phyloP scores from a whole-genome alignment of 306 rosid species.

The Acacia confusa region DNA sequence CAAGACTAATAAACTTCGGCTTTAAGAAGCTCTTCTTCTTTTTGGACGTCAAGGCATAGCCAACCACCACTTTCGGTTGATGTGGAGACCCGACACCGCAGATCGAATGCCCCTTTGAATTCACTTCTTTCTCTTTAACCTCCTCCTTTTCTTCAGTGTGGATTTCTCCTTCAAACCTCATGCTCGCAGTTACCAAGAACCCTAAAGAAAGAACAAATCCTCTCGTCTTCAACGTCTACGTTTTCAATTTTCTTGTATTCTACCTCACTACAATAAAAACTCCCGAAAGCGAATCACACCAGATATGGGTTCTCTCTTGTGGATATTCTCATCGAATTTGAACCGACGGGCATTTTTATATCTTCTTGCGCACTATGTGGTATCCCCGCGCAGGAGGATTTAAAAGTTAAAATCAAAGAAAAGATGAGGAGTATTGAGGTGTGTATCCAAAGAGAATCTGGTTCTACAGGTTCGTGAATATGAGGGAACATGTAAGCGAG shows the following conservation, averaged over 20 bases:
- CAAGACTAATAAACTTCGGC: conserved; percentile 41
- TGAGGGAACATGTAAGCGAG: background rate
- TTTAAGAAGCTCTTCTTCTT: conserved; percentile 51
- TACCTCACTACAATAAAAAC: background rate
- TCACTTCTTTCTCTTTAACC: conserved; percentile 5
- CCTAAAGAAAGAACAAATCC: conserved; percentile 28
- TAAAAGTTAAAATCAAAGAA: background rate
- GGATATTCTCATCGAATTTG: background rate
- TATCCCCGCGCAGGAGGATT: background rate
- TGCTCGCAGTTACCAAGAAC: conserved; percentile 17
- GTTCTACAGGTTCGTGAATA: background rate
- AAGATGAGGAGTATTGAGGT: background rate
- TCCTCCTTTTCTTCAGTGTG: conserved; percentile 31
- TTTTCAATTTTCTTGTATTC: background rate
- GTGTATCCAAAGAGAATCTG: background rate
- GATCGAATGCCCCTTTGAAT: conserved; percentile 6
- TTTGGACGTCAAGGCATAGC: conserved; percentile 53
- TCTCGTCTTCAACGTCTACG: conserved; percentile 1
- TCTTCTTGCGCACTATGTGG: background rate
- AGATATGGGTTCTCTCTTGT: background rate
- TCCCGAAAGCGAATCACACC: background rate
- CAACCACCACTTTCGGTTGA: conserved; percentile 43
- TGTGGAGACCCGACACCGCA: background rate
- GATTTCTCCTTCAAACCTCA: conserved; percentile 45
- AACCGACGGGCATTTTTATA: background rate